A percentile compares a stretch with the other conserved stretches of the same genome.
phyloP scores from a whole-genome alignment of 768 basidiomycete species.

The Coprinellus micaceus region DNA sequence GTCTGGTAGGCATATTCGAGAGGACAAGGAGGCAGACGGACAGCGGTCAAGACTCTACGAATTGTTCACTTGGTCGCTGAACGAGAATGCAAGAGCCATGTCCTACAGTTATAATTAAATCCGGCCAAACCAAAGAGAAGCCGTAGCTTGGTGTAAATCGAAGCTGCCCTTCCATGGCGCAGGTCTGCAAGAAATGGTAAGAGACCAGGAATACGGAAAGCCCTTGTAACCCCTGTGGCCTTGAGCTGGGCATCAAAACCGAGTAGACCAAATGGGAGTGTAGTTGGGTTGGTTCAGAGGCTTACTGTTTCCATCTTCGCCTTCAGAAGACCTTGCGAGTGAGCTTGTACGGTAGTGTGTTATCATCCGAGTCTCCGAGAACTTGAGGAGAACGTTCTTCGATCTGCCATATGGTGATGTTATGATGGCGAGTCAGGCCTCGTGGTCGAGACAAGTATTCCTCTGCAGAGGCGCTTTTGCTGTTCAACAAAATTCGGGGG shows the following conservation, averaged over 20 bases:
- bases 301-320: not conserved
- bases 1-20: not conserved
- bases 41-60: not conserved
- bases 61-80: not conserved
- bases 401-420: not conserved
- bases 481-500: no score
- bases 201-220: no score
- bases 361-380: not conserved
- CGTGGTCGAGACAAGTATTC: not conserved
- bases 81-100: not conserved
- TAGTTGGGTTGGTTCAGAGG: not conserved
- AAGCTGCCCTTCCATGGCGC: no score
- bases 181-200: no score
- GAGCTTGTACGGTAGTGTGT: not conserved
- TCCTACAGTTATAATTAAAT: not conserved
- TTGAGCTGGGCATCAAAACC: not conserved
- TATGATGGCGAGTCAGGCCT: not conserved
- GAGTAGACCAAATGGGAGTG: not conserved
- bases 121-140: not conserved
- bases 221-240: no score
- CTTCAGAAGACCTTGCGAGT: not conserved
- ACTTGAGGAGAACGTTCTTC: not conserved
- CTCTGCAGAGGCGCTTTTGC: not conserved
- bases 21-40: not conserved
- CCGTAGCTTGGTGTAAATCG: not conserved